These are phyloP conservation scores for Tulasnella sp. DNA, from an alignment of 768 basidiomycete species.

Conservation along the genomic window DNA sequence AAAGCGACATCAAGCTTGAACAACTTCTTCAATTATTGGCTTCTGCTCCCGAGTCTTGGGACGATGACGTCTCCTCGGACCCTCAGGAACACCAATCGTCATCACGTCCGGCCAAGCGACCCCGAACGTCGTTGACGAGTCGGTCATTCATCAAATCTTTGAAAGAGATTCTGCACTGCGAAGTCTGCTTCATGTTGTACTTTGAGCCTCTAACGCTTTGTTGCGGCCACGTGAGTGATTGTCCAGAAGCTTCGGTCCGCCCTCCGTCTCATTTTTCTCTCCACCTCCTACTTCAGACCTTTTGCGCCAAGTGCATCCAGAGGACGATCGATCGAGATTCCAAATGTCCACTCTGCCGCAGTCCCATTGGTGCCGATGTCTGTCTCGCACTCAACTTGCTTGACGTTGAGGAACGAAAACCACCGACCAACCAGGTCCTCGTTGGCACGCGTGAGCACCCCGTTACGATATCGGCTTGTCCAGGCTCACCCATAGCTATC, in stretches of 20 bases:
- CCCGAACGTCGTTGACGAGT: neutral
- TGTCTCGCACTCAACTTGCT: neutral
- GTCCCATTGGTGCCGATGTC: neutral
- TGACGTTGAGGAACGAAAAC: constrained; percentile 7
- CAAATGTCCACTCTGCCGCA: constrained; percentile 20
- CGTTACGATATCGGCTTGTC: neutral
- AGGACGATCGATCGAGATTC: constrained; percentile 14
- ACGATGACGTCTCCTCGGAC: neutral
- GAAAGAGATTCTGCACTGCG: constrained; percentile 20
- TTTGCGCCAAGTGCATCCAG: constrained; percentile 23
- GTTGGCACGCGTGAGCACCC: constrained; percentile 10
- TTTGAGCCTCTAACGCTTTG: constrained; percentile 21
- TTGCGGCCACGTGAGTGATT: constrained; percentile 24
- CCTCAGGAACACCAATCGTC: neutral
- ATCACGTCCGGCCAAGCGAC: neutral
- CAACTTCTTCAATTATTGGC: neutral
- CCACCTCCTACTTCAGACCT: constrained; percentile 2
- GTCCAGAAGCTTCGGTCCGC: neutral
- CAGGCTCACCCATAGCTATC: neutral
- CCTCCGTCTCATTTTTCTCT: neutral
- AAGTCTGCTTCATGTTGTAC: constrained; percentile 25
- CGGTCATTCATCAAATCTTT: constrained; percentile 14
- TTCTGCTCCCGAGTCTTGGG: neutral
- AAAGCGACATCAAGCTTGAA: neutral
- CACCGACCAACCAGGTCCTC: constrained; percentile 20